A percentile compares a stretch with the other conserved stretches of the same genome.
phyloP scores from a whole-genome alignment of 768 basidiomycete species.

The Lactifluus rugatus region DNA sequence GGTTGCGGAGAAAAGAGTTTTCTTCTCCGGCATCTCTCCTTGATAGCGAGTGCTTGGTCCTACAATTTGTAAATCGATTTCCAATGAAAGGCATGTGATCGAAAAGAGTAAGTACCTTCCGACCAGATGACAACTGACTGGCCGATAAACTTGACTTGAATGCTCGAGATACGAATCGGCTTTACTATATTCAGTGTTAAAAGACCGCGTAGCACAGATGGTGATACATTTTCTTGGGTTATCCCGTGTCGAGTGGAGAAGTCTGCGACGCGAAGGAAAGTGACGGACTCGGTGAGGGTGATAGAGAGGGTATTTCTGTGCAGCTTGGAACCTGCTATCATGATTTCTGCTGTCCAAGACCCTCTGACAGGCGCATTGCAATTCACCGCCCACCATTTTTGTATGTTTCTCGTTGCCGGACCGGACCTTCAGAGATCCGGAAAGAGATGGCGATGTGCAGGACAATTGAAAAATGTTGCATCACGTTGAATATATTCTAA shows the following conservation, averaged over 20 bases:
- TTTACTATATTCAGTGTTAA: slow-evolving; percentile 57
- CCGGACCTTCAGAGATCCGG: background rate
- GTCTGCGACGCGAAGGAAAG: slow-evolving; percentile 39
- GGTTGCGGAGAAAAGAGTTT: slow-evolving; percentile 59
- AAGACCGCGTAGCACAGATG: slow-evolving; percentile 56
- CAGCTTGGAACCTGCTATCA: background rate
- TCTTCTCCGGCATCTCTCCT: slow-evolving; percentile 56
- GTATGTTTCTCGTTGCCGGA: background rate
- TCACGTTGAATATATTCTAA: background rate
- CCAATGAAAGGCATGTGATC: background rate
- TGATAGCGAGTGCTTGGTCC: slow-evolving; percentile 36
- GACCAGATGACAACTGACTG: slow-evolving; percentile 68
- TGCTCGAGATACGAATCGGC: slow-evolving; percentile 78
- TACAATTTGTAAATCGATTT: slow-evolving; percentile 30
- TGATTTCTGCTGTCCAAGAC: background rate
- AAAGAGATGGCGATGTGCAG: background rate
- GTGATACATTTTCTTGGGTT: slow-evolving; percentile 30
- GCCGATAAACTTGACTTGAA: slow-evolving; percentile 71
- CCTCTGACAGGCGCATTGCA: background rate
- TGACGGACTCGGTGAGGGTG: slow-evolving; percentile 44
- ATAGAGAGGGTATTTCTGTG: slow-evolving; percentile 30
- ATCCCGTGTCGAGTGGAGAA: slow-evolving; percentile 25
- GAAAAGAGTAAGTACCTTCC: slow-evolving; percentile 50
- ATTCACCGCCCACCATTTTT: background rate
- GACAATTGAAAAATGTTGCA: background rate